phyloP scores from a whole-genome alignment of 176 grass and related monocot genomes.

The Aegilops umbellulata region DNA sequence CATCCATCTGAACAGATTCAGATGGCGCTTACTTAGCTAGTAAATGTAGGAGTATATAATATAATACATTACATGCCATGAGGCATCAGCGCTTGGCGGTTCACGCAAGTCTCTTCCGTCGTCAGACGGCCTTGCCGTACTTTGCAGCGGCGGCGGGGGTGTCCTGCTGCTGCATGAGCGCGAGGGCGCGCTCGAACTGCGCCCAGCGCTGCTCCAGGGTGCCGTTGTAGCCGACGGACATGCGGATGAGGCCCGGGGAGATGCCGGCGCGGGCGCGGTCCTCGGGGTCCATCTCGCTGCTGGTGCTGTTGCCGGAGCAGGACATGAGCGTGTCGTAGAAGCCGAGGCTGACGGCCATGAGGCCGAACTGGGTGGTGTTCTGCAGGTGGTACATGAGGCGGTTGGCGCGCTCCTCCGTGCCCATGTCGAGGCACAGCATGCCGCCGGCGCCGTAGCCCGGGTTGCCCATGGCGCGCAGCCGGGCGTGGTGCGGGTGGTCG shows the following conservation, averaged over 20 bases:
- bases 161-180: slow-evolving; percentile 43
- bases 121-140: slow-evolving; percentile 39
- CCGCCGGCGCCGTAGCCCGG: slow-evolving; percentile 77
- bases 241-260: slow-evolving; percentile 75
- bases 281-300: slow-evolving; percentile 87
- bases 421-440: slow-evolving; percentile 97
- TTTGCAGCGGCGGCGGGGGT: not conserved
- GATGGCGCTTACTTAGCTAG: not conserved
- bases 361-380: slow-evolving; percentile 93
- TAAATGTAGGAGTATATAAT: not conserved
- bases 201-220: slow-evolving; percentile 87
- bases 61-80: not conserved
- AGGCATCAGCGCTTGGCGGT: not conserved
- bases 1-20: slow-evolving; percentile 30
- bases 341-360: slow-evolving; percentile 96
- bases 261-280: slow-evolving; percentile 68
- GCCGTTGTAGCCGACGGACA: slow-evolving; percentile 90
- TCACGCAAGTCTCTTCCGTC: too few species aligned
- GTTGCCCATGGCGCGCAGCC: slow-evolving; percentile 54
- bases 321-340: slow-evolving; percentile 99
- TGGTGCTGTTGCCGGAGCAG: slow-evolving; percentile 89
- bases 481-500: slow-evolving; percentile 76
- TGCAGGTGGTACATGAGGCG: slow-evolving; percentile 95
- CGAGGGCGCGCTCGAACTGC: slow-evolving; percentile 82
- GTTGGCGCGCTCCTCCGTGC: slow-evolving; percentile 84